phyloP scores from a whole-genome alignment of 2,329 filamentous ascomycete species.

The Colletotrichum navitas region DNA sequence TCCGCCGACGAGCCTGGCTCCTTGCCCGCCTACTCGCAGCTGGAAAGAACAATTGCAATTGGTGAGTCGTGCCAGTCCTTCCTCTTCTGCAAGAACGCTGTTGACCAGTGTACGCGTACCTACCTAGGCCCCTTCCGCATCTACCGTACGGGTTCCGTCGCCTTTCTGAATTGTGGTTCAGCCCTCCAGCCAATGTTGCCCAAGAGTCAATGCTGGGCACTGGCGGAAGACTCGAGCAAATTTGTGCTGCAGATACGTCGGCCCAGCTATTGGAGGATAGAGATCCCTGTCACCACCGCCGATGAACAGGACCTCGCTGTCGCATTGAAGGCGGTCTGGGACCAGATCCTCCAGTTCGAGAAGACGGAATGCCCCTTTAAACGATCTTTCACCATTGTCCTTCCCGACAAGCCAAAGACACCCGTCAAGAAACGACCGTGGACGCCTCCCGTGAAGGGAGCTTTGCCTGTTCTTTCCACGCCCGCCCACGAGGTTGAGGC shows the following conservation, averaged over 20 bases:
- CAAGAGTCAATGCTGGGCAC: constrained; percentile 93
- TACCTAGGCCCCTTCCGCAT: constrained; percentile 80
- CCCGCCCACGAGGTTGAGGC: constrained; percentile 53
- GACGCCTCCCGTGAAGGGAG: constrained; percentile 60
- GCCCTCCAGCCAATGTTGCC: constrained; percentile 89
- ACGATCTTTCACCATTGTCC: constrained; percentile 78
- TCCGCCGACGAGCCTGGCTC: constrained; percentile 67
- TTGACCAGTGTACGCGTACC: constrained; percentile 34
- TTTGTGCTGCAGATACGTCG: constrained; percentile 89
- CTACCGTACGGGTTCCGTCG: constrained; percentile 87
- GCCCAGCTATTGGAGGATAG: constrained; percentile 91
- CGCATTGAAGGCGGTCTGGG: constrained; percentile 77
- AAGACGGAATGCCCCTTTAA: constrained; percentile 89
- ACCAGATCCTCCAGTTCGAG: constrained; percentile 84
- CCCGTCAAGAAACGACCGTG: constrained; percentile 77
- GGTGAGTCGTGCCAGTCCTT: constrained; percentile 62
- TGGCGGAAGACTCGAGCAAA: constrained; percentile 82
- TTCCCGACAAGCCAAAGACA: constrained; percentile 76
- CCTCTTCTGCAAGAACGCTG: not conserved
- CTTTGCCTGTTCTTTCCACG: constrained; percentile 53
- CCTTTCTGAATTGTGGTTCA: constrained; percentile 87
- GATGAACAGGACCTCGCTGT: constrained; percentile 75
- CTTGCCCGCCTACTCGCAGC: constrained; percentile 79
- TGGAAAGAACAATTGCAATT: constrained; percentile 84
- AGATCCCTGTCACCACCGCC: constrained; percentile 76